These are phyloP conservation scores for Taphrina deformans DNA, from an alignment of 1,139 yeast genomes.

Conservation along the genomic window DNA sequence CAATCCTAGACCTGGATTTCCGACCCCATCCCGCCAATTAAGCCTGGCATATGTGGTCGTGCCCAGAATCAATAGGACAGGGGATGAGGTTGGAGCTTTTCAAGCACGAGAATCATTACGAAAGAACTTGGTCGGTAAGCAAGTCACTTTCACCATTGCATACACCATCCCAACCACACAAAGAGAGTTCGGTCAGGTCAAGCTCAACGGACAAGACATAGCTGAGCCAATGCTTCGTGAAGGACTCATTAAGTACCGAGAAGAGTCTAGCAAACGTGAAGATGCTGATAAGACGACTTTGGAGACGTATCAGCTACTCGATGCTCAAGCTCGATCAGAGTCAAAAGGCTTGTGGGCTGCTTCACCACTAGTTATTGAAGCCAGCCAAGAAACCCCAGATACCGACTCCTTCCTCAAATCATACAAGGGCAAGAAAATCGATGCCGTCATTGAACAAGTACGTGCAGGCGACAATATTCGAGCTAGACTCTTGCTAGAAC, in stretches of 20 bases:
- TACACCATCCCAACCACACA: conserved; percentile 5
- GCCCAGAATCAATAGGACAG: conserved; percentile 29
- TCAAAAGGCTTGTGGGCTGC: conserved; percentile 13
- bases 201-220: conserved; percentile 7
- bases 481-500: conserved; percentile 55
- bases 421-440: conserved; percentile 41
- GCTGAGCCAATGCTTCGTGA: conserved; percentile 2
- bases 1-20: conserved; percentile 18
- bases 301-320: conserved; percentile 3
- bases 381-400: conserved; percentile 6
- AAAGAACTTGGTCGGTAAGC: conserved; percentile 66
- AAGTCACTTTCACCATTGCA: conserved; percentile 46
- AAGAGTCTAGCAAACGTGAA: neutral
- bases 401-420: neutral
- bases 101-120: conserved; percentile 74
- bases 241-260: conserved; percentile 2
- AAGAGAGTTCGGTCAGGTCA: conserved; percentile 15
- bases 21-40: conserved; percentile 19
- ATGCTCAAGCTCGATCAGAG: conserved; percentile 14
- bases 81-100: conserved; percentile 18
- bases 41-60: conserved; percentile 33
- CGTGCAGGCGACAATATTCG: conserved; percentile 74
- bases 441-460: conserved; percentile 70
- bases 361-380: neutral
- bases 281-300: neutral